A percentile compares a stretch with the other conserved stretches of the same genome.
Conservation (phyloP, 2,329 filamentous ascomycete genomes). For the Alternaria sp. region DNA sequence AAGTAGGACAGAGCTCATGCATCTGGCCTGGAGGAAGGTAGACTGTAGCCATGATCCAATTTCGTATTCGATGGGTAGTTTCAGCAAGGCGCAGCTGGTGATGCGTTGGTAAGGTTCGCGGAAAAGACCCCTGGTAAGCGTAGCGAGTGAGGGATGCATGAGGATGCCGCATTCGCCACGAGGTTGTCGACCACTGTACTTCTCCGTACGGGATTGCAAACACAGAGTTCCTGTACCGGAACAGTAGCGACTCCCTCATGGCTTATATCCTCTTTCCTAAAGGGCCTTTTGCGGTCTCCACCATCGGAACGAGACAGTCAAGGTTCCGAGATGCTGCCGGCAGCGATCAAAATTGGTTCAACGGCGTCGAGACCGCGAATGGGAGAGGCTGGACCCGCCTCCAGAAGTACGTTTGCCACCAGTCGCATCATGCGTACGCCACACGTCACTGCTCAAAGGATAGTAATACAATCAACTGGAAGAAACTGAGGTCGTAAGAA, state of each 20-base stretch:
- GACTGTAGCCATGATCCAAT: conserved; percentile 18
- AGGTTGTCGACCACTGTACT: conserved; percentile 18
- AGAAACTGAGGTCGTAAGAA: neutral
- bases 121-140: conserved; percentile 18
- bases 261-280: conserved; percentile 43
- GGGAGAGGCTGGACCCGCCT: conserved; percentile 26
- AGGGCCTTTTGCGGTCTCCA: conserved; percentile 49
- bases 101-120: conserved; percentile 19
- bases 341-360: conserved; percentile 25
- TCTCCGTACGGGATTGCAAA: conserved; percentile 15
- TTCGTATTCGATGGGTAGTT: conserved; percentile 21
- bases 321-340: conserved; percentile 42
- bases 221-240: conserved; percentile 8
- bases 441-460: conserved; percentile 21
- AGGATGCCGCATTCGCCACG: conserved; percentile 25
- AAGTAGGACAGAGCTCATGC: conserved; percentile 17
- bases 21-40: conserved; percentile 14
- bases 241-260: conserved; percentile 28
- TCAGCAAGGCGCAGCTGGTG: conserved; percentile 25
- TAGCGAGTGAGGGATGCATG: conserved; percentile 31
- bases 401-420: conserved; percentile 24
- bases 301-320: conserved; percentile 24
- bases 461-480: conserved; percentile 7
- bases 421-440: conserved; percentile 24
- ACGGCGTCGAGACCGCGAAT: conserved; percentile 33